Percentiles rank a stretch among this genome's conserved stretches.
Evolutionary conservation across 768 basidiomycete species (phyloP).

Genomic region (Pleurotus tuber-regium): DNA sequence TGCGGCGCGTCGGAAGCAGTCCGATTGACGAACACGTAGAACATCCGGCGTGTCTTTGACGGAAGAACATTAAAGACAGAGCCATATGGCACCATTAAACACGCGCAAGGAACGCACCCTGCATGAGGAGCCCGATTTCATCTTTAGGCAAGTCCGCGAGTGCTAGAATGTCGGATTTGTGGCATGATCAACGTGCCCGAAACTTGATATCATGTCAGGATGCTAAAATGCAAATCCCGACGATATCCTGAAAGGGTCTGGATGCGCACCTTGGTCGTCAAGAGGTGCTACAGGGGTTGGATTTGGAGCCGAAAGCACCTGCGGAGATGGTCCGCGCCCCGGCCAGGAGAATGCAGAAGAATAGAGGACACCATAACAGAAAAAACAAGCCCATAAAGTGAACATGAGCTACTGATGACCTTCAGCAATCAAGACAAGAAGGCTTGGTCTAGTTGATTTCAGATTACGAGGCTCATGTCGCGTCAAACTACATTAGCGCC

Average conservation of each 20-base stretch:
- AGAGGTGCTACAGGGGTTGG: neutral
- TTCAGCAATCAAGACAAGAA: neutral
- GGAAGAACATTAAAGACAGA: neutral
- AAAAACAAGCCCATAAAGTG: neutral
- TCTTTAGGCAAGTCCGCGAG: neutral
- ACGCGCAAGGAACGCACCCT: neutral
- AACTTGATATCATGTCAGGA: neutral
- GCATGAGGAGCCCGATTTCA: neutral
- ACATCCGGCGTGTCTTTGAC: conserved; percentile 36
- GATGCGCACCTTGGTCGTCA: conserved; percentile 5
- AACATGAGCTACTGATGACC: neutral
- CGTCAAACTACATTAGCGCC: too few relatives aligned
- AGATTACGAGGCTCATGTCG: too few relatives aligned
- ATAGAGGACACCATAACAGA: neutral
- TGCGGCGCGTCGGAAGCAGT: conserved; percentile 62
- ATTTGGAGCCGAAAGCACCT: neutral
- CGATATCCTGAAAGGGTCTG: neutral
- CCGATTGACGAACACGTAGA: conserved; percentile 47
- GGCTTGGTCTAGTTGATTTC: too few relatives aligned
- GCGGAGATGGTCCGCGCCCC: neutral
- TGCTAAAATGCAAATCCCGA: neutral
- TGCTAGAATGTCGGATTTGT: neutral
- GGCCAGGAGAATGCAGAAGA: conserved; percentile 2
- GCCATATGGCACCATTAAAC: neutral
- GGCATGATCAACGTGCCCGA: conserved; percentile 3